Evolutionary conservation across 768 basidiomycete species (phyloP).

Genomic region (Amanita rubescens): DNA sequence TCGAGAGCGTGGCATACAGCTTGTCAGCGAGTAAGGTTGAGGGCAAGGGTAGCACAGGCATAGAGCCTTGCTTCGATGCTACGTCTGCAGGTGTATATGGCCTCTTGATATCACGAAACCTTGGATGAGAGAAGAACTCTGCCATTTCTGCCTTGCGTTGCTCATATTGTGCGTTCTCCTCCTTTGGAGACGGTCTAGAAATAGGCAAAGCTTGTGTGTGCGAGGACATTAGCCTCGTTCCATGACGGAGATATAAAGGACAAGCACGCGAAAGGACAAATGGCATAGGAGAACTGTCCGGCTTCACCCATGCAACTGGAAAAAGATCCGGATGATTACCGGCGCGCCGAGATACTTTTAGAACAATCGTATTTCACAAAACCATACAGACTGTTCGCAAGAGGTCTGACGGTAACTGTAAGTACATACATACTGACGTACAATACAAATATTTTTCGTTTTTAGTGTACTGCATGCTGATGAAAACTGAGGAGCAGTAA

Average conservation of each 20-base stretch:
- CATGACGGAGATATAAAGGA: constrained; percentile 8
- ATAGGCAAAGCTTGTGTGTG: constrained; percentile 38
- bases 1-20: constrained; percentile 60
- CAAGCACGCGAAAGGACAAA: not conserved
- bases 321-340: not conserved
- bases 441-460: constrained; percentile 12
- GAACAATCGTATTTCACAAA: no score
- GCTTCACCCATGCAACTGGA: not conserved
- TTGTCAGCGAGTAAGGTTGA: constrained; percentile 81
- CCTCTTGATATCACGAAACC: constrained; percentile 66
- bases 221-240: constrained; percentile 30
- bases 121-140: constrained; percentile 67
- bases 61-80: constrained; percentile 82
- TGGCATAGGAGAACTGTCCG: not conserved
- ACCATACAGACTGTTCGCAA: no score
- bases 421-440: not conserved
- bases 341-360: not conserved
- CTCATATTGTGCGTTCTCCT: constrained; percentile 53
- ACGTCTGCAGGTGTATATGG: constrained; percentile 78
- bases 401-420: not conserved
- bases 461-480: constrained; percentile 52
- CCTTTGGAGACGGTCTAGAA: constrained; percentile 46
- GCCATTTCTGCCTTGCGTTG: constrained; percentile 56
- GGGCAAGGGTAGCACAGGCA: constrained; percentile 71
- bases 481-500: constrained; percentile 69